Evolutionary conservation across 768 basidiomycete genomes (phyloP).

Genomic region (Collybiopsis luxurians): DNA sequence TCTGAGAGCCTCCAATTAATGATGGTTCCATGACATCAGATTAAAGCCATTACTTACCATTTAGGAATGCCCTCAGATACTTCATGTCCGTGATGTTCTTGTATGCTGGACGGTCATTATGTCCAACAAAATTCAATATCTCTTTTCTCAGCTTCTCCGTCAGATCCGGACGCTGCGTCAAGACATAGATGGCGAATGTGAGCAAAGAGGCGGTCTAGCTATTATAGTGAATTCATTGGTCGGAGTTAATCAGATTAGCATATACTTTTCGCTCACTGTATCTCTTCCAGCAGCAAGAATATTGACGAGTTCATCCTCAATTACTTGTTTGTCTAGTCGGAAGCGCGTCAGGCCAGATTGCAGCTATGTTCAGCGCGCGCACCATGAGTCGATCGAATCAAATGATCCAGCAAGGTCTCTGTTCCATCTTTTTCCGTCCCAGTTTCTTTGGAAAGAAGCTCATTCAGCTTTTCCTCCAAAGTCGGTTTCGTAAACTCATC

Average conservation of each 20-base stretch:
- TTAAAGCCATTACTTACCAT: slow-evolving; percentile 30
- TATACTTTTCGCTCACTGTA: slow-evolving; percentile 22
- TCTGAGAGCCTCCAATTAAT: slow-evolving; percentile 28
- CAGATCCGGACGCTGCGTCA: slow-evolving; percentile 50
- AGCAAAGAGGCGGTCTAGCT: slow-evolving; percentile 45
- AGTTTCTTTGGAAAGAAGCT: slow-evolving; percentile 15
- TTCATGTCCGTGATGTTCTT: slow-evolving; percentile 58
- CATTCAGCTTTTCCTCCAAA: slow-evolving; percentile 35
- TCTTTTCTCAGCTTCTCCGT: slow-evolving; percentile 46
- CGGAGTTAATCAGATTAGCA: too few relatives aligned
- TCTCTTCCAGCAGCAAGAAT: slow-evolving; percentile 45
- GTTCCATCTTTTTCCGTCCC: slow-evolving; percentile 17
- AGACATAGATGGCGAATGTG: slow-evolving; percentile 53
- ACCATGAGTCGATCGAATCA: slow-evolving; percentile 55
- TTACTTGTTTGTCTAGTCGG: slow-evolving; percentile 34
- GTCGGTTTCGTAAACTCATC: slow-evolving; percentile 53
- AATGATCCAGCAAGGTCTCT: slow-evolving; percentile 47
- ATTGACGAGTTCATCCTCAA: slow-evolving; percentile 45
- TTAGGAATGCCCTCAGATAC: slow-evolving; percentile 55
- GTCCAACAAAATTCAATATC: slow-evolving; percentile 44
- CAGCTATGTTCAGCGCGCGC: slow-evolving; percentile 6
- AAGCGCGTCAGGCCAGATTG: neutral
- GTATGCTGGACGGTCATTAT: slow-evolving; percentile 41
- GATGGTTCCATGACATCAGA: neutral
- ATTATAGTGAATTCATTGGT: too few relatives aligned